phyloP scores from a whole-genome alignment of 2,329 filamentous ascomycete species.

The Tolypocladium guangdongense region DNA sequence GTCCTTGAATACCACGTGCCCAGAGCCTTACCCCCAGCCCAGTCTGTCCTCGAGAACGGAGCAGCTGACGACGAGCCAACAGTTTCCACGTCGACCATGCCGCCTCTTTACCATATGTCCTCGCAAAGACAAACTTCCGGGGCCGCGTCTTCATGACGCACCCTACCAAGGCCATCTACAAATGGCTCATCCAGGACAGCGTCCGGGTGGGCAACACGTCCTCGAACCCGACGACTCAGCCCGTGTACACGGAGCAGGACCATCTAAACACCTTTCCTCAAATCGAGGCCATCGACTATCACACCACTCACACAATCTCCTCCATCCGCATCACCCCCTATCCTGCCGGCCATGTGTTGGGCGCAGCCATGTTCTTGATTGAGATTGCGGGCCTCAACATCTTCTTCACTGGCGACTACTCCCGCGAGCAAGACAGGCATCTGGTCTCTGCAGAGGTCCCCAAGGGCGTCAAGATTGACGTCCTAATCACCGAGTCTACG shows the following conservation, averaged over 20 bases:
- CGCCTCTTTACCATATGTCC: slow-evolving; percentile 93
- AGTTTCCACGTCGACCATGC: slow-evolving; percentile 99
- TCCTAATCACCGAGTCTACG: slow-evolving; percentile 94
- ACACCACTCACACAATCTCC: slow-evolving; percentile 94
- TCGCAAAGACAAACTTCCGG: slow-evolving; percentile 95
- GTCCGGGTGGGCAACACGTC: slow-evolving; percentile 74
- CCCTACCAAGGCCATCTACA: slow-evolving; percentile 98
- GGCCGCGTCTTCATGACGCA: slow-evolving; percentile 98
- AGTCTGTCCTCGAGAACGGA: background rate
- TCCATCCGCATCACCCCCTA: slow-evolving; percentile 96
- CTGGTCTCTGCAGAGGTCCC: slow-evolving; percentile 89
- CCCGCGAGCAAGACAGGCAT: slow-evolving; percentile 88
- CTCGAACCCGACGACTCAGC: slow-evolving; percentile 52
- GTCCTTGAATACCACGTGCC: background rate
- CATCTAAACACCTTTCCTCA: slow-evolving; percentile 85
- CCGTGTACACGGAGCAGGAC: slow-evolving; percentile 91
- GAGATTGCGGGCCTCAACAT: slow-evolving; percentile 96
- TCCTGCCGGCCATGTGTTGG: slow-evolving; percentile 93
- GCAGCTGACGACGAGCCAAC: slow-evolving; percentile 6
- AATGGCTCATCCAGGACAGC: slow-evolving; percentile 97
- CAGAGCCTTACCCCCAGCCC: background rate
- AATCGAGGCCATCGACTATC: slow-evolving; percentile 97
- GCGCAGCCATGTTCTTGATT: slow-evolving; percentile 95
- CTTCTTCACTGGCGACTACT: slow-evolving; percentile 96
- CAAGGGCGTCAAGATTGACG: slow-evolving; percentile 80